A percentile compares a stretch with the other conserved stretches of the same genome.
phyloP scores from a whole-genome alignment of 2,329 filamentous ascomycete genomes.

The Botrytis hyacinthi region DNA sequence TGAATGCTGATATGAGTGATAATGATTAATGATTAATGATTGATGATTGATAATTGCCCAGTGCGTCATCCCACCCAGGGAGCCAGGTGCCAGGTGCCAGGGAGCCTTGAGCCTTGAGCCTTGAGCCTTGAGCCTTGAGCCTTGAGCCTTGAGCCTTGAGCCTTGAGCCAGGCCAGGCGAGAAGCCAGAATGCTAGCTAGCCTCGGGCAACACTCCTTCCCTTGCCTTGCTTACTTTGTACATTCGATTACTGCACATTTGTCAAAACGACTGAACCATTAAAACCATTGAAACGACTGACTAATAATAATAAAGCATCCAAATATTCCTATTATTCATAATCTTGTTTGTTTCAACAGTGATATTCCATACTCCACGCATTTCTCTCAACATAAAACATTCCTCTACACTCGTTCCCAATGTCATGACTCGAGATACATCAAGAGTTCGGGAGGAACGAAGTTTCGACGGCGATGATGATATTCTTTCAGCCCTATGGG shows the following conservation, averaged over 20 bases:
- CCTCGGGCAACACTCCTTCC: background rate
- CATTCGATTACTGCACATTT: background rate
- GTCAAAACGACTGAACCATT: background rate
- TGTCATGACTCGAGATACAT: conserved; percentile 52
- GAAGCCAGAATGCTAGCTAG: background rate
- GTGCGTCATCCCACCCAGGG: conserved; percentile 7
- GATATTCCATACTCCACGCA: background rate
- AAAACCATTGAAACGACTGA: background rate
- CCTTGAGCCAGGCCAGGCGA: background rate
- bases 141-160: no score
- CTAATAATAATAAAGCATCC: background rate
- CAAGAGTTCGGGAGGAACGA: conserved; percentile 30
- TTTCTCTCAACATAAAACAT: background rate
- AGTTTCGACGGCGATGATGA: conserved; percentile 30
- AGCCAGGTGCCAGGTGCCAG: no score
- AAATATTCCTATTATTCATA: background rate
- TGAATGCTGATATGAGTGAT: background rate
- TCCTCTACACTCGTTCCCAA: conserved; percentile 26
- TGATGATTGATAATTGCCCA: background rate
- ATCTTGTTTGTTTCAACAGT: conserved; percentile 7
- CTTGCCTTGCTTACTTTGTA: background rate
- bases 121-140: no score
- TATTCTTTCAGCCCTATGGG: conserved; percentile 58
- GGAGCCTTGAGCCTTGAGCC: no score
- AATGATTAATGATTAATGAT: background rate